Percentiles rank a stretch among this genome's conserved stretches.
Evolutionary conservation across 1,284 basidiomycete species (phyloP).

Genomic region (Trichosporon sp.): DNA sequence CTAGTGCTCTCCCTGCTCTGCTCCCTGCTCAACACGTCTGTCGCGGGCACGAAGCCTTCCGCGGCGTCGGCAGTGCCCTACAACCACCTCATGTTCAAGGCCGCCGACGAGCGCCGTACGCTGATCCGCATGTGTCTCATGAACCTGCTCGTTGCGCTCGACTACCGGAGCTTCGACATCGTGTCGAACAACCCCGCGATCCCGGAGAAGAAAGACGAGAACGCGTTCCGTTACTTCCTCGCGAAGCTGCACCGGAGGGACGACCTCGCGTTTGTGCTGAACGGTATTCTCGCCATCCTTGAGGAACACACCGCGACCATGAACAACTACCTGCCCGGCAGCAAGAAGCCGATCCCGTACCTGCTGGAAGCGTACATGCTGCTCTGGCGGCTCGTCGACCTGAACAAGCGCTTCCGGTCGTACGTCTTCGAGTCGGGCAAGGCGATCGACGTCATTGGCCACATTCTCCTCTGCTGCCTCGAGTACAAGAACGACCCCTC

Average conservation of each 20-base stretch:
- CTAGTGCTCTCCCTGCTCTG: slow-evolving; percentile 82
- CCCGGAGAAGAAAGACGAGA: slow-evolving; percentile 56
- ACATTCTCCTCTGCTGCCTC: slow-evolving; percentile 70
- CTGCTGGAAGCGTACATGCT: slow-evolving; percentile 74
- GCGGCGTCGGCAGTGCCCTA: slow-evolving; percentile 61
- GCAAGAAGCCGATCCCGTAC: slow-evolving; percentile 71
- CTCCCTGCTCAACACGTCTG: slow-evolving; percentile 80
- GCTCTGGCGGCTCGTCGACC: slow-evolving; percentile 83
- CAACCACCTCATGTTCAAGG: slow-evolving; percentile 83
- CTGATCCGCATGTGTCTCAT: slow-evolving; percentile 70
- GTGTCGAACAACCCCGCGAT: slow-evolving; percentile 9
- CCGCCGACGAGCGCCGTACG: slow-evolving; percentile 64
- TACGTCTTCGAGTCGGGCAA: slow-evolving; percentile 74
- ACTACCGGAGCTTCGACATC: slow-evolving; percentile 63
- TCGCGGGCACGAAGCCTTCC: slow-evolving; percentile 59
- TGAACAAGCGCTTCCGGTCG: slow-evolving; percentile 89
- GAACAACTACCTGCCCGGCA: slow-evolving; percentile 74
- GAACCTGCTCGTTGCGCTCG: slow-evolving; percentile 68
- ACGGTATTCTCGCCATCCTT: slow-evolving; percentile 66
- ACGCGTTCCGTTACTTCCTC: slow-evolving; percentile 83
- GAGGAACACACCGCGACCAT: slow-evolving; percentile 68
- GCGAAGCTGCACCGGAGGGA: slow-evolving; percentile 85
- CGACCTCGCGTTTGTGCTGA: slow-evolving; percentile 77
- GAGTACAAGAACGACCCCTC: slow-evolving; percentile 91
- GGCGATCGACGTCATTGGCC: slow-evolving; percentile 67